Base-by-base conservation (phyloP, 2,329 filamentous ascomycete species). In the Fusarium tupiense region DNA sequence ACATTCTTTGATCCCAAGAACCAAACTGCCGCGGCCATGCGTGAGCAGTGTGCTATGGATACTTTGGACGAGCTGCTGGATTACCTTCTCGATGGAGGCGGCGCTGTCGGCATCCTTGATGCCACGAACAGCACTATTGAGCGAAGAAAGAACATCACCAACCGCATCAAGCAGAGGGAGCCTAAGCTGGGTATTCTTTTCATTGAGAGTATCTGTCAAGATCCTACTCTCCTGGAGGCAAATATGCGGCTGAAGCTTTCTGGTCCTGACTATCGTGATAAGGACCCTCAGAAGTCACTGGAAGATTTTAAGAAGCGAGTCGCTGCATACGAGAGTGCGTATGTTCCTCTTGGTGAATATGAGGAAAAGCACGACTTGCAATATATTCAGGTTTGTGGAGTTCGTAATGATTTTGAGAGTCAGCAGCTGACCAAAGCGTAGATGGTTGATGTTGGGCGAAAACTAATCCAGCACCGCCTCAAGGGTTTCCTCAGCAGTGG, bases 161-260 rank as follows among this genome's bases (percentile, higher is more conserved):
- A 96, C 69, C 93, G 91, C 75, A 94, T 98, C 79, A 93, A 94
- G 77, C 86, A 91, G 60, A 90, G 94, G 60, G 96, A 97, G 76
- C 95, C 96, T 5, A 93, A 94, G 69, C 87, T 99, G 29, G 96
- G 96, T 38, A 94, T 99, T 24, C 86, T 99, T 17, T 99, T 98
- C 82, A 92, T 99, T 35, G 96, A 99, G 85, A 98, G 94, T 78
- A 93, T 97, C 60, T 99, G 96, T 82, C 88, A 94, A 69, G 95
- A 98, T 77, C 88, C 93, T 67, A 90, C 90, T 82, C 86, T 98
- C 33, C 87, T 98, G 43, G 95, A 98, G 82, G 94, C 95, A 24
- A 98, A 98, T 80, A 98, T 98, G 95, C 94, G 96, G 35, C 86
- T 98, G 71, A 98, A 98, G 86, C 90, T 98, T 12, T 97, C 94